Base-by-base conservation (phyloP, 805 yeast genomes). In the Myxozyma udenii region DNA sequence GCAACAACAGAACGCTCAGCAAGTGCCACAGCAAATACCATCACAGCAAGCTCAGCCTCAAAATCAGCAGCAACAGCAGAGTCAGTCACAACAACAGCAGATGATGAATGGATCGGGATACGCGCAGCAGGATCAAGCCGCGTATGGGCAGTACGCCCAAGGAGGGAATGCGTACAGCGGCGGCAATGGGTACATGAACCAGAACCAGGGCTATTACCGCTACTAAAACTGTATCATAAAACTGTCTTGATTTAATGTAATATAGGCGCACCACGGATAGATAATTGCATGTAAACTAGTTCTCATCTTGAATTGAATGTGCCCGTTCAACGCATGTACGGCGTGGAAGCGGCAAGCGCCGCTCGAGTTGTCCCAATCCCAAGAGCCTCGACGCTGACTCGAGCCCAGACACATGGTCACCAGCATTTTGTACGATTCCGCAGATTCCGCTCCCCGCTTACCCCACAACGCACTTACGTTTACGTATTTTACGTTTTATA, bases 141-240 rank as follows among this genome's bases (percentile, higher is more conserved):
- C 33, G 33, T 28, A 28, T 28, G 33, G 12, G 33, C 33, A 28
- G 14, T 28, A 28, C 14, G 33, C 33, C 14, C 33, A 28, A 28
- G 33, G 33, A 9, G 33, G 33, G 9, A 14, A 9, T n/a, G 42
- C 12, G 28, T 12, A 5, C 42, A 21, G 28, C 6, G 38, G 38
- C 1, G 45, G 45, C 7, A 46, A 32, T 41, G 46, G 49, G 24
- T 44, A 50, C 22, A 35, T 40, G 32, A n/a, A 24, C 14, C 30
- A 26, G 21, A 25, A 25, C 14, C 43, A 40, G 32, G 43, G 43
- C 2, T 40, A 23, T 21, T 40, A 40, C 21, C 43, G 43, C 21
- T 40, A 40, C 21, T 40, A 40, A 26, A 19, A 36, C 14, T n/a
- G 33, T 30, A 30, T 30, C 33, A 30, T 30, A 30, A n/a, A 2